phyloP scores from a whole-genome alignment of 129 eudicot species.

The Flaveria sonorensis region DNA sequence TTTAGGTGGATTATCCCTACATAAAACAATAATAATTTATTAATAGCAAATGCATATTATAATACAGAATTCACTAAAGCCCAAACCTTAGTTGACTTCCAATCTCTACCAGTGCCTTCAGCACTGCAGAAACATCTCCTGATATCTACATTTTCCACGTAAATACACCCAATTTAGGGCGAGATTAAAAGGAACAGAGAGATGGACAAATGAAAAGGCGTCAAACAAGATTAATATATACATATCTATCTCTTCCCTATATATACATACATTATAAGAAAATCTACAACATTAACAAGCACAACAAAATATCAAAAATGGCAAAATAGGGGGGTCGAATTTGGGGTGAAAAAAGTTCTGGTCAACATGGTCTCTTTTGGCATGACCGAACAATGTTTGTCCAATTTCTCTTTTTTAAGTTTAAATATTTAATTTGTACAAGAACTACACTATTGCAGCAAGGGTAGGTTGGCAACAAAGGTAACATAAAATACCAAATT shows the following conservation, averaged over 20 bases:
- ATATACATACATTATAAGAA: background rate
- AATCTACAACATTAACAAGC: background rate
- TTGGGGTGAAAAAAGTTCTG: background rate
- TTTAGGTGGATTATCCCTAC: constrained; percentile 86
- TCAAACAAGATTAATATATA: background rate
- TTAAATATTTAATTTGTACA: too few species aligned
- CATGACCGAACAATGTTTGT: background rate
- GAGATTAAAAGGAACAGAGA: background rate
- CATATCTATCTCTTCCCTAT: background rate
- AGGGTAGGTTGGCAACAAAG: background rate
- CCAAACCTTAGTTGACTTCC: constrained; percentile 80
- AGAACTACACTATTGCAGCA: background rate
- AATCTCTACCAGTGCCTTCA: constrained; percentile 82
- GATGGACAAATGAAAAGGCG: background rate
- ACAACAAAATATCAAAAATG: constrained; percentile 1
- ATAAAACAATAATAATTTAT: background rate
- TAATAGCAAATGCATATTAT: constrained; percentile 12
- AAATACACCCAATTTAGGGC: constrained; percentile 5
- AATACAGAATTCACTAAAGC: background rate
- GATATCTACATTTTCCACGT: constrained; percentile 58
- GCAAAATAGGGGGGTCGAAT: background rate
- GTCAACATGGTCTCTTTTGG: background rate
- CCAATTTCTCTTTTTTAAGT: background rate
- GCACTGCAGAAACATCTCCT: constrained; percentile 82
- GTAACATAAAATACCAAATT: constrained; percentile 1